phyloP scores from a whole-genome alignment of 2,329 filamentous ascomycete species.

The Venturia nashicola region DNA sequence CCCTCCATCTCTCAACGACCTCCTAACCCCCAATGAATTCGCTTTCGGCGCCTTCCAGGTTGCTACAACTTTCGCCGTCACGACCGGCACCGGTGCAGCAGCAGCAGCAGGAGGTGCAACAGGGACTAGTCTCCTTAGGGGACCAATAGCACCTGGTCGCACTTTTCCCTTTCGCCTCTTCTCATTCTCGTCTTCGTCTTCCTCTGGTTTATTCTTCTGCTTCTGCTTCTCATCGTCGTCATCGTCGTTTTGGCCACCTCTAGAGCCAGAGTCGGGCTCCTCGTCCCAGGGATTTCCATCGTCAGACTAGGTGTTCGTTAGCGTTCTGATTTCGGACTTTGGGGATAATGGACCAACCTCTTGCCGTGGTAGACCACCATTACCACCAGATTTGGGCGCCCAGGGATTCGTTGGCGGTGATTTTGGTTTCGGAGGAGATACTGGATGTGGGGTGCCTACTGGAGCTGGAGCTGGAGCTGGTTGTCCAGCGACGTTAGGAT shows the following conservation, averaged over 20 bases:
- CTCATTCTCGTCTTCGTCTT: slow-evolving; percentile 1
- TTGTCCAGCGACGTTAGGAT: neutral
- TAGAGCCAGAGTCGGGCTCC: neutral
- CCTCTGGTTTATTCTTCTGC: neutral
- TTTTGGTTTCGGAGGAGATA: neutral
- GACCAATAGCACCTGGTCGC: neutral
- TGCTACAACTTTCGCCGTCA: neutral
- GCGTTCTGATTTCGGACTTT: neutral
- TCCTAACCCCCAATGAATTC: neutral
- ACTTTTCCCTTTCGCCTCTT: neutral
- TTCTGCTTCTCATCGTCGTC: neutral
- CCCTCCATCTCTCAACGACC: neutral
- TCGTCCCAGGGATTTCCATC: neutral
- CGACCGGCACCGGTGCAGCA: neutral
- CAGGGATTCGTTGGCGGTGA: neutral
- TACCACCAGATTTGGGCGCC: neutral
- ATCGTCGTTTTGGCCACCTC: neutral
- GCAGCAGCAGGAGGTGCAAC: neutral
- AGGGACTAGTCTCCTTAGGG: neutral
- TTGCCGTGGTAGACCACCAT: neutral
- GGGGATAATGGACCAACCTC: neutral
- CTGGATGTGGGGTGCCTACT: neutral
- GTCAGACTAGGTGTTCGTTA: neutral
- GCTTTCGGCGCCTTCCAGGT: neutral
- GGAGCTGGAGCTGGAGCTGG: neutral